Conservation (phyloP, 2,329 filamentous ascomycete genomes). For the Trichoderma pleuroti region DNA sequence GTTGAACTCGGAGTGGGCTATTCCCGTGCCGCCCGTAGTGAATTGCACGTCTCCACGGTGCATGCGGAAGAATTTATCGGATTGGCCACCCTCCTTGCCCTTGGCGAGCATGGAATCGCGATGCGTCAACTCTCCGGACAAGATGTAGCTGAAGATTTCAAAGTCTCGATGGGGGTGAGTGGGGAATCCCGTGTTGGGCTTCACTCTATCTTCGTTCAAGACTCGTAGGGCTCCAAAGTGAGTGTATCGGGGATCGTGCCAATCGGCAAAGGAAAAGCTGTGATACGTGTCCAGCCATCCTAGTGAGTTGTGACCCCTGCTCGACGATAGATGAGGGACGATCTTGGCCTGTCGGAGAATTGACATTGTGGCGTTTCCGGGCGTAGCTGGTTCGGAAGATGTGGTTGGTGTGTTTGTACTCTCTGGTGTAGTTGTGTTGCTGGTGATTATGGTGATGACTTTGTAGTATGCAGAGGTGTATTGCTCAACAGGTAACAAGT, state of each 20-base stretch:
- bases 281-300: slow-evolving; percentile 87
- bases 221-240: slow-evolving; percentile 76
- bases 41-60: slow-evolving; percentile 82
- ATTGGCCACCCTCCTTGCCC: slow-evolving; percentile 55
- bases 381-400: slow-evolving; percentile 27
- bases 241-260: slow-evolving; percentile 63
- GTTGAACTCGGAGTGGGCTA: slow-evolving; percentile 81
- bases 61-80: slow-evolving; percentile 67
- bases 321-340: slow-evolving; percentile 66
- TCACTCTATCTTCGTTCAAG: slow-evolving; percentile 84
- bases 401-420: slow-evolving; percentile 17
- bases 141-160: slow-evolving; percentile 85
- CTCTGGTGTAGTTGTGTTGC: slow-evolving; percentile 18
- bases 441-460: slow-evolving; percentile 25
- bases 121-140: slow-evolving; percentile 83
- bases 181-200: slow-evolving; percentile 71
- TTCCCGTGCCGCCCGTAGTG: slow-evolving; percentile 77
- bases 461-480: slow-evolving; percentile 22
- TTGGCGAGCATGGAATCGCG: slow-evolving; percentile 79
- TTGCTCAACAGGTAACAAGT: slow-evolving; percentile 31
- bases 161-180: slow-evolving; percentile 83
- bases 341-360: slow-evolving; percentile 65
- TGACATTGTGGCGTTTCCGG: slow-evolving; percentile 51
- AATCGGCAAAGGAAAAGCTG: slow-evolving; percentile 76
- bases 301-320: slow-evolving; percentile 71